These are phyloP conservation scores for Cymbidium sinense DNA, from an alignment of 106 monocot species.

Conservation along the genomic window DNA sequence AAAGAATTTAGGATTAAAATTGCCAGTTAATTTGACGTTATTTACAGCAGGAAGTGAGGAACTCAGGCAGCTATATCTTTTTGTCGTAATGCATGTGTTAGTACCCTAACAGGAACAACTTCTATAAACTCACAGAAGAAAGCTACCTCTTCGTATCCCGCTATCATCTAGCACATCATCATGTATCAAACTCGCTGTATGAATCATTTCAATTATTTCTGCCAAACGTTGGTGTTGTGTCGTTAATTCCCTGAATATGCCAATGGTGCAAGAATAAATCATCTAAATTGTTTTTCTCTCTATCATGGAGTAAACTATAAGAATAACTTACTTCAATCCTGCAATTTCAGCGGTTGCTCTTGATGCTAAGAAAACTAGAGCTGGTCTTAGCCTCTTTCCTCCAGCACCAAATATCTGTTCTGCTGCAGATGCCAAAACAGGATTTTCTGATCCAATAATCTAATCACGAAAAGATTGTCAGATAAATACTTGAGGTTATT, in stretches of 20 bases:
- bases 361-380: conserved; percentile 88
- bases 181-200: conserved; percentile 99
- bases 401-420: conserved; percentile 98
- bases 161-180: conserved; percentile 98
- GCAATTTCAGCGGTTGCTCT: conserved; percentile 75
- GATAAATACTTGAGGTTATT: background rate
- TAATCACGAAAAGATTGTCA: conserved; percentile 26
- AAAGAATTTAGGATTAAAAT: background rate
- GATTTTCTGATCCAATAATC: conserved; percentile 98
- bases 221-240: conserved; percentile 74
- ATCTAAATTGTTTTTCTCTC: background rate
- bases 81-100: background rate
- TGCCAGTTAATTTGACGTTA: background rate
- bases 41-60: background rate
- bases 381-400: conserved; percentile 90
- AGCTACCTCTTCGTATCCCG: conserved; percentile 78
- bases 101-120: background rate
- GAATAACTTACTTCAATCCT: conserved; percentile 63
- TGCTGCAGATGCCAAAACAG: conserved; percentile 82
- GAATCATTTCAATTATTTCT: conserved; percentile 99
- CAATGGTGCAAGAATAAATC: conserved; percentile 12
- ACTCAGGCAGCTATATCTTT: background rate
- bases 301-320: conserved; percentile 4
- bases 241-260: conserved; percentile 64
- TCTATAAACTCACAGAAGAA: background rate